A percentile compares a stretch with the other conserved stretches of the same genome.
Evolutionary conservation across 805 yeast species (phyloP).

Genomic region (Yamadazyma kitorensis): DNA sequence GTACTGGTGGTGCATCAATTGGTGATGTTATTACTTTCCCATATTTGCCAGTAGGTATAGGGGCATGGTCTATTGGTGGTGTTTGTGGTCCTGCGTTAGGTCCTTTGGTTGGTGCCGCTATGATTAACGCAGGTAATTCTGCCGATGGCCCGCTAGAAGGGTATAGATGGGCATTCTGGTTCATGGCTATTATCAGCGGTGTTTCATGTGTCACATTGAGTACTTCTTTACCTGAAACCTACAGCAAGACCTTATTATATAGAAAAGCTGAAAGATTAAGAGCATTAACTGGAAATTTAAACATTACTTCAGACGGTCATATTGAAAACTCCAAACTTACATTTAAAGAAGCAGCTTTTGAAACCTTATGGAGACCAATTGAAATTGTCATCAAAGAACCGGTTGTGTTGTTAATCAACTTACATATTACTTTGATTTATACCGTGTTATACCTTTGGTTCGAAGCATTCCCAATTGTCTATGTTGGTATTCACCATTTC

Average conservation of each 20-base stretch:
- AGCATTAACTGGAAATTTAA: slow-evolving; percentile 44
- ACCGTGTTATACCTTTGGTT: slow-evolving; percentile 55
- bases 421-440: slow-evolving; percentile 52
- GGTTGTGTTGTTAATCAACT: slow-evolving; percentile 49
- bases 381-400: slow-evolving; percentile 52
- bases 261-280: slow-evolving; percentile 50
- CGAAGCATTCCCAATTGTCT: slow-evolving; percentile 52
- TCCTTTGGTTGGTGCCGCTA: slow-evolving; percentile 54
- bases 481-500: slow-evolving; percentile 42
- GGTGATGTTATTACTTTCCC: slow-evolving; percentile 47
- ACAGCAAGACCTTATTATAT: slow-evolving; percentile 39
- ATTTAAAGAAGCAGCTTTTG: slow-evolving; percentile 16
- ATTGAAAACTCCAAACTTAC: slow-evolving; percentile 22
- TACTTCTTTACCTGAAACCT: slow-evolving; percentile 48
- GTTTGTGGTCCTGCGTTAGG: slow-evolving; percentile 56
- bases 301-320: slow-evolving; percentile 41
- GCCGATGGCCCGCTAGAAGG: background rate
- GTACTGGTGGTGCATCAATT: slow-evolving; percentile 58
- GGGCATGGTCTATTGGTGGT: slow-evolving; percentile 53
- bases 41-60: slow-evolving; percentile 45
- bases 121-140: slow-evolving; percentile 42
- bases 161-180: slow-evolving; percentile 64
- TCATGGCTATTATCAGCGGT: slow-evolving; percentile 42
- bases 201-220: slow-evolving; percentile 31
- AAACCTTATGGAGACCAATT: slow-evolving; percentile 50